These are phyloP conservation scores for Arctium minus DNA, from an alignment of 129 eudicot genomes.

Conservation along the genomic window DNA sequence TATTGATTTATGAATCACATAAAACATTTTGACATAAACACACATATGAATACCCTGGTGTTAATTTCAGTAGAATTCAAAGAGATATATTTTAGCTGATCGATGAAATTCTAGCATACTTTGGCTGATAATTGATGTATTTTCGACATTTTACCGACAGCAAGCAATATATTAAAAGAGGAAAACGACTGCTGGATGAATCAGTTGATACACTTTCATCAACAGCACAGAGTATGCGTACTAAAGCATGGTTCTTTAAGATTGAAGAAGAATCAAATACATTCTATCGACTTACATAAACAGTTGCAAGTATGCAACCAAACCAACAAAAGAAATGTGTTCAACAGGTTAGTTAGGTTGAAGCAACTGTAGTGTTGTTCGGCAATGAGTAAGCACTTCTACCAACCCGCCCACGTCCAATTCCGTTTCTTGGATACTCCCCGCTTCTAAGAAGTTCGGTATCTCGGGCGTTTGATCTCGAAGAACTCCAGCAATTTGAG, in stretches of 20 bases:
- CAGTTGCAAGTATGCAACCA: conserved; percentile 39
- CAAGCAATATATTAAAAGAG: not conserved
- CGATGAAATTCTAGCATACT: too few relatives aligned
- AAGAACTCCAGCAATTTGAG: conserved; percentile 59
- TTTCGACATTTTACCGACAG: not conserved
- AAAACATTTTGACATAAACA: too few relatives aligned
- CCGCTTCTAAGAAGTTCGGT: conserved; percentile 2
- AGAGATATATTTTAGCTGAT: too few relatives aligned
- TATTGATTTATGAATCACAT: too few relatives aligned
- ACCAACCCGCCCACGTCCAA: conserved; percentile 34
- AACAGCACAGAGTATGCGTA: not conserved
- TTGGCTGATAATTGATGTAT: too few relatives aligned
- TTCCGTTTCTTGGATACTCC: conserved; percentile 30
- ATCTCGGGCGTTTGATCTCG: conserved; percentile 33
- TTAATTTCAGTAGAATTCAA: too few relatives aligned
- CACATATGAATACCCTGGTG: too few relatives aligned
- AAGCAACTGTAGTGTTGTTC: conserved; percentile 28
- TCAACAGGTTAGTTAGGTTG: conserved; percentile 19
- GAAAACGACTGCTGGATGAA: not conserved
- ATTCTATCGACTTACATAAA: conserved; percentile 19
- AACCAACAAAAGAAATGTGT: conserved; percentile 23
- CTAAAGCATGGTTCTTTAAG: conserved; percentile 19
- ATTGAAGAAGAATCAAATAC: conserved; percentile 14
- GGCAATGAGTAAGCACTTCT: conserved; percentile 37
- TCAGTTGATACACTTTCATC: not conserved